Evolutionary conservation across 2,329 filamentous ascomycete genomes (phyloP), one percentile per base, ranked within the genome.

Genomic region (Cladosporium cucumerinum): DNA sequence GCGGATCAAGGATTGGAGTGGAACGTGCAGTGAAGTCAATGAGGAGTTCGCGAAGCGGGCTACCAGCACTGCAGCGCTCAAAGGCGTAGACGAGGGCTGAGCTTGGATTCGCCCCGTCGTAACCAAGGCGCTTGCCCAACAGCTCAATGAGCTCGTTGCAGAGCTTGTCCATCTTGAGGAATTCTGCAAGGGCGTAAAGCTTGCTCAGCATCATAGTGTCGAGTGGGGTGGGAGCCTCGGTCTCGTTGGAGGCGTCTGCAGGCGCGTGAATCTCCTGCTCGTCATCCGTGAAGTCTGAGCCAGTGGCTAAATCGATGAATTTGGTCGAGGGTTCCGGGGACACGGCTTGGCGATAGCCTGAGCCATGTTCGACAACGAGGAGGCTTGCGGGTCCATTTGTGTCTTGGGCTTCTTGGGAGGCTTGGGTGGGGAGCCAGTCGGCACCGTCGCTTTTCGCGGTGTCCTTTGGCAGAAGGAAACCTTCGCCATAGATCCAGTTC

Each of bases 191-290:
- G 3, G 54, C 34, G 36, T 48, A 57, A 16, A 63, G 21, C 25
- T 63, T 63, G 30, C 49, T 57, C 21, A 63, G 26, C 2, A 25
- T 48, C 32, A 63, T 11, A 11, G 26, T 18, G 30, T 63, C 51
- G 12, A 63, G 43, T 12, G 49, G 60, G 11, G 30, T 43, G 16
- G 43, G 51, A 14, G 34, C 1, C 4, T 21, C 26, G 16, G 26
- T 52, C 25, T 52, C 3, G 5, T 10, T 6, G 6, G 23, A 18
- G 12, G 26, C 1, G 49, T 32, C 2, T 21, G 25, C 12, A 4
- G 5, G 0, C 6, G 12, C 32, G 21, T 26, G n/a, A 2, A 8
- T 2, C 14, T 34, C 21, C 32, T 57, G 28, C 14, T 39, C 54
- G 3, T 57, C 54, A 8, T 28, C n/a, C 16, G 39, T 21, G 39